Base-by-base conservation (phyloP, 2,329 filamentous ascomycete species). In the Alternaria ventricosa region DNA sequence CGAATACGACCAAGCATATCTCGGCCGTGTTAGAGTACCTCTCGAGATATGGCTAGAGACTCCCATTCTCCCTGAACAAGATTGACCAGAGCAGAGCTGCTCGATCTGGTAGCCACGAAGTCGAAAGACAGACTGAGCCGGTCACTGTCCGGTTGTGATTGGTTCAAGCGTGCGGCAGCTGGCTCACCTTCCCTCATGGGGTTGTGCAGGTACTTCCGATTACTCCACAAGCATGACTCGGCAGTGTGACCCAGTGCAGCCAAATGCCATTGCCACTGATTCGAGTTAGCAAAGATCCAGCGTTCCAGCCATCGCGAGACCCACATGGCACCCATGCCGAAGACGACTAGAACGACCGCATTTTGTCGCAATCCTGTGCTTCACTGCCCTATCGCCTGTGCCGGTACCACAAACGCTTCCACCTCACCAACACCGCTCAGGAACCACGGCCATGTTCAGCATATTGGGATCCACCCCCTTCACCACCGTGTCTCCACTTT, bases 321-420 rank as follows among this genome's bases (percentile, higher is more conserved):
- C 51, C 55, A 57, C 55, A 68, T 13, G 1, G 58, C 55, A 12
- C 61, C 67, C 5, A 63, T 60, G 15, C 47, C 66, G 46, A 68
- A 71, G 3, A 71, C 58, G 5, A 63, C 64, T n/a, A 71, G 61
- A 4, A 69, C 59, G 6, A 51, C 49, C 6, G 67, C 13, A 53
- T 69, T 69, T 44, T 49, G 64, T 56, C 54, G 51, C 8, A 67
- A 5, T 15, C 64, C 49, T 44, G 66, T 63, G 7, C 54, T 55
- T 28, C 68, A 36, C 20, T 60, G 53, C 60, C 63, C 69, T 23
- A 66, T 57, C 3, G 62, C 63, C 63, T 57, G 66, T 2, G 47
- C 59, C 6, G 67, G 66, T 28, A 71, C 63, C 10, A 63, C 11
- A 3, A 70, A 66, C 5, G 69, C 67, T 51, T 71, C 64, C 8